Conservation (phyloP, 345 rosid species). For the Citrus inodora region DNA sequence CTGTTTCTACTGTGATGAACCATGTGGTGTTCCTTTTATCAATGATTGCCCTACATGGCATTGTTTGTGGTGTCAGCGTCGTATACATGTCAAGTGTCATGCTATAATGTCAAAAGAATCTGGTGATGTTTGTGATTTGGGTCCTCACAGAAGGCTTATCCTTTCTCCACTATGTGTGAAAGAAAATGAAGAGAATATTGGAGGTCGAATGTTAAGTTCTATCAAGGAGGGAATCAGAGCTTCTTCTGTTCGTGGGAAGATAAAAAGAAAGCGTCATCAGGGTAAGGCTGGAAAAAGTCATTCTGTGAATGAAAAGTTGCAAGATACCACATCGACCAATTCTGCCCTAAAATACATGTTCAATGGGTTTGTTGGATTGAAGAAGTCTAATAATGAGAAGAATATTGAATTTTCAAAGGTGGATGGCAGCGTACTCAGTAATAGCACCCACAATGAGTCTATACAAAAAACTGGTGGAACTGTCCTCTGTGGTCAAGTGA, state of each 20-base stretch:
- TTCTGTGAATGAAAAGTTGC: constrained; percentile 34
- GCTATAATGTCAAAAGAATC: constrained; percentile 55
- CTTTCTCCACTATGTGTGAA: constrained; percentile 64
- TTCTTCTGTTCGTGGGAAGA: constrained; percentile 38
- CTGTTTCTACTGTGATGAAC: constrained; percentile 66
- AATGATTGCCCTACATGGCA: constrained; percentile 71
- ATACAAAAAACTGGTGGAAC: constrained; percentile 33
- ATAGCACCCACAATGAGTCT: constrained; percentile 29
- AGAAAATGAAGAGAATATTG: constrained; percentile 31
- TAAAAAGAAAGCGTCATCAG: constrained; percentile 38
- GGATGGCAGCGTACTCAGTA: constrained; percentile 24
- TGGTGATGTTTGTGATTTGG: constrained; percentile 63
- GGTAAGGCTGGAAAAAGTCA: constrained; percentile 36
- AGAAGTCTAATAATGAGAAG: constrained; percentile 43
- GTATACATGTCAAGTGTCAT: constrained; percentile 64
- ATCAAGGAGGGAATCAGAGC: constrained; percentile 34
- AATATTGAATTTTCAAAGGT: constrained; percentile 33
- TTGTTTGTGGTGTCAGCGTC: constrained; percentile 72
- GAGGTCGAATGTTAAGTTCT: constrained; percentile 35
- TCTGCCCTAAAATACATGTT: constrained; percentile 27
- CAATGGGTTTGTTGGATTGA: constrained; percentile 41
- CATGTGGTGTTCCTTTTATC: constrained; percentile 63
- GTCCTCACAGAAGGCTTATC: constrained; percentile 54
- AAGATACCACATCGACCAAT: constrained; percentile 34
- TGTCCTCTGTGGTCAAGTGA: constrained; percentile 22